Base-by-base conservation (phyloP, 768 basidiomycete species). In the Panellus pusillus region DNA sequence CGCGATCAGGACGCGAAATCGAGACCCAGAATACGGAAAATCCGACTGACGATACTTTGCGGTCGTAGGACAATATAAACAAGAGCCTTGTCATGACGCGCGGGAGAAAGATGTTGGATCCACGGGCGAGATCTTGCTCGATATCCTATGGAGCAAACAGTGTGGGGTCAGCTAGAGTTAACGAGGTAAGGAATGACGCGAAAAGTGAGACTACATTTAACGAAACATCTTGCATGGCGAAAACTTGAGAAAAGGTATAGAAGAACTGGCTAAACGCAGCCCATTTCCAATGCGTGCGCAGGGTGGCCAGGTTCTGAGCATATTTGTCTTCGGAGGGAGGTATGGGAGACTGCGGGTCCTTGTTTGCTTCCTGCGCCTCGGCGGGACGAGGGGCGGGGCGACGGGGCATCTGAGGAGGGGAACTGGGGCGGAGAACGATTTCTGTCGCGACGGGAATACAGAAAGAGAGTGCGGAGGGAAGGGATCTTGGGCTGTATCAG, bases 191-290 rank as follows among this genome's bases (percentile, higher is more conserved):
- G 13, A 38, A 51, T 46, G 45, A 65, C 27, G 47, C 55, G 50
- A 54, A 46, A 24, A 51, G 12, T 50, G 52, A 43, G 47, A 68
- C 79, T 58, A 91, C 90, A 53, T 72, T 66, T 37, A 91, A 71
- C 39, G 89, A 76, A 57, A 93, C 80, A 63, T 90, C 88, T 40
- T 79, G 71, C 74, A 88, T 78, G 36, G 83, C 76, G 60, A 95
- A 81, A 52, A 94, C 76, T 45, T 80, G 79, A 44, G 80, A 77
- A 72, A 95, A 96, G 24, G 88, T 92, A 68, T 80, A 87, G 72
- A 91, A 87, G 79, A 96, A 95, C 68, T 95, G 92, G 70, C 82
- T 81, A 70, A 94, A 89, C 20, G 87, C 88, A 6, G 93, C 93
- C 92, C 92, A 96, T 77, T 89, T 86, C 91, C 91, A 95, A 59